Percentiles rank a stretch among this genome's conserved stretches.
Evolutionary conservation across 345 rosid genomes (phyloP).

Genomic region (Boechera divaricarpa): DNA sequence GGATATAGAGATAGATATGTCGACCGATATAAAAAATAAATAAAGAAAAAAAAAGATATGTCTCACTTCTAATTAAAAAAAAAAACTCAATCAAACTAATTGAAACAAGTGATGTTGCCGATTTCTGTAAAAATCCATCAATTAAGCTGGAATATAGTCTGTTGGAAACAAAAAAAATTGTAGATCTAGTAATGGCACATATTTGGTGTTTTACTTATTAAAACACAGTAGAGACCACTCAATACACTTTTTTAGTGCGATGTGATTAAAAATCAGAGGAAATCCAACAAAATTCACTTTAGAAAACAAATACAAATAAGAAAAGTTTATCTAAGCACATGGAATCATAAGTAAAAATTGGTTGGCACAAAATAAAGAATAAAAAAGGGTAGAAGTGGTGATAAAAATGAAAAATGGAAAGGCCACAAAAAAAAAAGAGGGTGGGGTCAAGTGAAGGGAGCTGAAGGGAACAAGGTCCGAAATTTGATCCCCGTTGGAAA

Average conservation of each 20-base stretch:
- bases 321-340: constrained; percentile 34
- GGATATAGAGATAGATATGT: constrained; percentile 2
- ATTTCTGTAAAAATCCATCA: background rate
- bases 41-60: background rate
- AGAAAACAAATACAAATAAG: background rate
- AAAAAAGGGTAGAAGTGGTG: background rate
- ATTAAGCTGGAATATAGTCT: background rate
- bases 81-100: background rate
- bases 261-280: background rate
- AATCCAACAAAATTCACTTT: background rate
- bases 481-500: constrained; percentile 53
- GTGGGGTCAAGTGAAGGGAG: constrained; percentile 53
- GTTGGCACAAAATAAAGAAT: constrained; percentile 5
- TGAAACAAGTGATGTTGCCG: background rate
- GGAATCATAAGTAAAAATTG: constrained; percentile 36
- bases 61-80: too few species aligned
- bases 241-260: constrained; percentile 9
- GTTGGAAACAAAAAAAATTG: background rate
- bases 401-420: background rate
- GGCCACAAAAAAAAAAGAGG: constrained; percentile 9
- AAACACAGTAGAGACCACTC: constrained; percentile 7
- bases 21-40: background rate
- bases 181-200: background rate
- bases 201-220: constrained; percentile 1
- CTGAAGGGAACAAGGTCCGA: constrained; percentile 56